A percentile compares a stretch with the other conserved stretches of the same genome.
These are phyloP conservation scores for Colletotrichum tofieldiae DNA, from an alignment of 2,329 filamentous ascomycete species.

Conservation along the genomic window DNA sequence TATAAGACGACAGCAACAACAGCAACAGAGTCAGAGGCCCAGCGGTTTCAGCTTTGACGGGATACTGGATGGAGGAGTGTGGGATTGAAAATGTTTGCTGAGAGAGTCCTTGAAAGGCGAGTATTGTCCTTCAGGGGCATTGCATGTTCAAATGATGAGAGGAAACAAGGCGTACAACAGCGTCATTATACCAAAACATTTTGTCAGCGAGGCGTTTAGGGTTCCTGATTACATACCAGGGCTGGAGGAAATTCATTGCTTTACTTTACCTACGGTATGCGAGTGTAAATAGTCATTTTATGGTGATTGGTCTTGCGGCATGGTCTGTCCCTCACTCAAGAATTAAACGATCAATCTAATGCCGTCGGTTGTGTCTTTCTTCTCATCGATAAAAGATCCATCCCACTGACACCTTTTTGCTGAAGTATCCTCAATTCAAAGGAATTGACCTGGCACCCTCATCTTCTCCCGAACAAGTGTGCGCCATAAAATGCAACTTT, in stretches of 20 bases:
- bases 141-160: neutral
- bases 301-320: neutral
- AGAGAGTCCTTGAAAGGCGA: neutral
- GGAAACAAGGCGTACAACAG: neutral
- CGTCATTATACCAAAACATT: neutral
- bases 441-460: too few relatives aligned
- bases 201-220: constrained; percentile 21
- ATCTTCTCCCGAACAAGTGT: too few relatives aligned
- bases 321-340: neutral
- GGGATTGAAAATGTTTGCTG: constrained; percentile 2
- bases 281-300: neutral
- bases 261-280: neutral
- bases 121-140: neutral
- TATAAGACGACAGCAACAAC: constrained; percentile 1
- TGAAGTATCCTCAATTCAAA: too few relatives aligned
- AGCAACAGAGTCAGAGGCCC: neutral
- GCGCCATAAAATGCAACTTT: too few relatives aligned
- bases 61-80: constrained; percentile 32
- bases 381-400: too few relatives aligned
- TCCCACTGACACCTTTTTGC: too few relatives aligned
- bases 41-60: neutral
- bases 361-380: neutral
- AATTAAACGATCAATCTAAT: neutral
- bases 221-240: neutral
- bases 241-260: neutral